Evolutionary conservation across 768 basidiomycete genomes (phyloP), one percentile per base, ranked within the genome.

Genomic region (Phaeotremella skinneri): DNA sequence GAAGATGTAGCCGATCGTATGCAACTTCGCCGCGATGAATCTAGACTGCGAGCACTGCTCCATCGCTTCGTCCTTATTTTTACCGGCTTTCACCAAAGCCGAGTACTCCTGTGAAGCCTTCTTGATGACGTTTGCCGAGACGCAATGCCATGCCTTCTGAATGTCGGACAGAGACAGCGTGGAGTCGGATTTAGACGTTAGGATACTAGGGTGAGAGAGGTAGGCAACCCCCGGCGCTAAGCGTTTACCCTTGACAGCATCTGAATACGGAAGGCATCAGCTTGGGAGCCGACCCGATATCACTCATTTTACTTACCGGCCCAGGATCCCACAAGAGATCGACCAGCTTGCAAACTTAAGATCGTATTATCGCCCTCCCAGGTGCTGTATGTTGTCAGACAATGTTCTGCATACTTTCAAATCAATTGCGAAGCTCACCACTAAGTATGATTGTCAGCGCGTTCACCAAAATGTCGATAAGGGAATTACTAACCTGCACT

Each of bases 341-440:
- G 66, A 49, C 77, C 77, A 29, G 77, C 71, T 59, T 78, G 77
- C n/a, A 78, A 54, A 41, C 65, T 66, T 11, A 78, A 58, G 53
- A 79, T 78, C 48, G 78, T 79, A 65, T 79, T 79, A 58, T 78
- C 78, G 13, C 77, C 80, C 55, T 80, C 80, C 80, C 79, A 80
- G 0, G 78, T 78, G 51, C 78, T 65, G 25, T 32, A 27, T 6
- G 23, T 27, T 25, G 32, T 62, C 52, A 66, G 56, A 49, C 32
- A 17, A 25, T 16, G 14, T 30, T 49, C 4, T 16, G n/a, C 6
- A 47, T 4, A 4, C 39, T 25, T 41, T 16, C 9, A 31, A 21
- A 26, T 3, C 25, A 25, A 21, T 6, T 11, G 16, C 13, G 6
- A 51, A 45, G 11, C 64, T 55, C 23, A 56, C 58, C 61, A 62